phyloP scores from a whole-genome alignment of 2,329 filamentous ascomycete genomes.

The Purpureocillium lavendulum region DNA sequence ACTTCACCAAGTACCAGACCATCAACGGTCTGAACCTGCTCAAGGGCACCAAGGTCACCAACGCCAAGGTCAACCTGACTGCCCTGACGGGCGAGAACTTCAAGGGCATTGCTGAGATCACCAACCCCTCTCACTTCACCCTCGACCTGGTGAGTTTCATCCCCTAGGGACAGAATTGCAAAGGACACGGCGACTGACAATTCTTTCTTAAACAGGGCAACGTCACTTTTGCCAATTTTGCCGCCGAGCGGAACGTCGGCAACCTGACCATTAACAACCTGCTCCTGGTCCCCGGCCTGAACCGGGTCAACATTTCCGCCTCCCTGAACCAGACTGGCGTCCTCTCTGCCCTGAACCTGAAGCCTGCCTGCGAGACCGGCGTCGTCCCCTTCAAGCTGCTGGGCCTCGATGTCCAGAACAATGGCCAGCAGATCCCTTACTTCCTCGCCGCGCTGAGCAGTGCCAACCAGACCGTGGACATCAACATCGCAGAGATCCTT shows the following conservation, averaged over 20 bases:
- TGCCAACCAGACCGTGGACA: slow-evolving; percentile 40
- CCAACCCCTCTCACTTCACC: slow-evolving; percentile 56
- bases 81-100: slow-evolving; percentile 43
- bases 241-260: slow-evolving; percentile 44
- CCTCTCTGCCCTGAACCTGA: slow-evolving; percentile 25
- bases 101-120: slow-evolving; percentile 48
- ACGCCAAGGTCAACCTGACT: slow-evolving; percentile 37
- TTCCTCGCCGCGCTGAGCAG: slow-evolving; percentile 45
- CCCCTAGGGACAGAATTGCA: background rate
- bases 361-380: slow-evolving; percentile 44
- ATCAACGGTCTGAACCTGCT: slow-evolving; percentile 48
- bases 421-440: slow-evolving; percentile 45
- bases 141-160: slow-evolving; percentile 48
- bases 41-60: slow-evolving; percentile 41
- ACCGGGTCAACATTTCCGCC: slow-evolving; percentile 46
- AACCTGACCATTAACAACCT: slow-evolving; percentile 50
- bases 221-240: slow-evolving; percentile 50
- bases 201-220: slow-evolving; percentile 40
- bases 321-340: slow-evolving; percentile 42
- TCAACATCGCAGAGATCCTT: slow-evolving; percentile 41
- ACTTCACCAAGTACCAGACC: slow-evolving; percentile 47
- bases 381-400: slow-evolving; percentile 46
- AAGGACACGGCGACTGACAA: background rate
- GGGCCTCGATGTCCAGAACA: slow-evolving; percentile 42
- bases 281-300: slow-evolving; percentile 48